Base-by-base conservation (phyloP, 2,329 filamentous ascomycete genomes). In the Aspergillus alliaceus region DNA sequence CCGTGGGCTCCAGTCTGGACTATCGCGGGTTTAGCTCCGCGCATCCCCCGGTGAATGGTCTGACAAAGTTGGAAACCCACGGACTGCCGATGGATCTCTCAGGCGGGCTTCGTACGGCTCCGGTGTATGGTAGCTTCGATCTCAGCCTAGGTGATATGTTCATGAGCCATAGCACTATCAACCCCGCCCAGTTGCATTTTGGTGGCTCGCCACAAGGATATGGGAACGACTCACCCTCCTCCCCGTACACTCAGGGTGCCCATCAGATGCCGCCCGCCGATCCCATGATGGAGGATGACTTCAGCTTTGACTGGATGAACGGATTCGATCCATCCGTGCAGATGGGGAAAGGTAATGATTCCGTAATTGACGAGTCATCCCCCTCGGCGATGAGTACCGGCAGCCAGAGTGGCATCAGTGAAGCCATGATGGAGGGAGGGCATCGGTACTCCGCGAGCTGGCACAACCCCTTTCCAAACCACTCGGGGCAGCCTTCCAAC, bases 361-460 rank as follows among this genome's bases (percentile, higher is more conserved):
- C 87, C 63, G 91, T 90, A 27, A 85, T 97, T 53, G 93, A 96
- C 67, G 92, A 90, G 58, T 98, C 95, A 11, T 98, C 95, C 14
- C 95, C 95, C 15, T 98, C 95, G 8, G 92, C 92, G 47, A 93
- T 98, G 73, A 98, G 93, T 78, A 96, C 91, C 42, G 91, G 90
- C 58, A 98, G 93, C 75, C 93, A 96, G 70, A 93, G 90, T 72
- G 73, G 73, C 11, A 73, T 74, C 48, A 96, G 91, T 75, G 95
- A 98, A 72, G 86, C 92, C 58, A 92, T 96, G 88, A 81, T 95
- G 57, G 92, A 97, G 74, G 91, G 90, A 5, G 71, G 71, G 35
- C 89, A 87, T 72, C 86, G 88, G 63, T 81, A 83, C 39, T 79
- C 82, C 56, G 76, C 80, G 20, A 82, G 84, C 79, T 91, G 89